A percentile compares a stretch with the other conserved stretches of the same genome.
These are phyloP conservation scores for Sordariomycetes sp. DNA, from an alignment of 2,329 filamentous ascomycete species.

Conservation along the genomic window DNA sequence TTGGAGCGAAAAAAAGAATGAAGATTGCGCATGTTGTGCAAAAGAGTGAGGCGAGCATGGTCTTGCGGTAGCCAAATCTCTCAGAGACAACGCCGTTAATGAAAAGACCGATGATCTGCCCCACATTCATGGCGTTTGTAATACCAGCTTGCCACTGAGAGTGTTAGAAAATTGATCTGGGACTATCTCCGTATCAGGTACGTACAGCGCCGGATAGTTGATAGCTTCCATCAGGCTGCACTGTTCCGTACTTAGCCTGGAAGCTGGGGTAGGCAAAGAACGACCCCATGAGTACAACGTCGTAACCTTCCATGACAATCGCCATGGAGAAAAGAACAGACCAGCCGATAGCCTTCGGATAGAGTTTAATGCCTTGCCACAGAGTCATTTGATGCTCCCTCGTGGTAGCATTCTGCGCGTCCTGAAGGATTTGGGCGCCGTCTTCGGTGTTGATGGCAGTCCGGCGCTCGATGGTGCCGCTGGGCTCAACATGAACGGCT, in stretches of 20 bases:
- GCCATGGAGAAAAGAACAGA: slow-evolving; percentile 30
- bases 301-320: slow-evolving; percentile 31
- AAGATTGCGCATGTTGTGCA: slow-evolving; percentile 44
- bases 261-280: slow-evolving; percentile 32
- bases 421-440: not conserved
- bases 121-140: slow-evolving; percentile 42
- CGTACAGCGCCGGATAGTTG: slow-evolving; percentile 30
- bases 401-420: slow-evolving; percentile 26
- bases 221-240: slow-evolving; percentile 27
- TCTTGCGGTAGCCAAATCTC: slow-evolving; percentile 49
- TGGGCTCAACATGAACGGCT: not conserved
- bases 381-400: slow-evolving; percentile 26
- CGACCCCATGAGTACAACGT: slow-evolving; percentile 27
- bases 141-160: slow-evolving; percentile 48
- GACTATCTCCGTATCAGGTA: slow-evolving; percentile 10
- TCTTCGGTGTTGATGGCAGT: not conserved
- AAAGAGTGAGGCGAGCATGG: slow-evolving; percentile 43
- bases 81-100: slow-evolving; percentile 55
- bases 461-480: not conserved
- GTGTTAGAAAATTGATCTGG: slow-evolving; percentile 8
- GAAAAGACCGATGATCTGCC: slow-evolving; percentile 54
- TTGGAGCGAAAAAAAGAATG: slow-evolving; percentile 50
- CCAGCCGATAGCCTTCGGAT: slow-evolving; percentile 32
- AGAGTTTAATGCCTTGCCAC: slow-evolving; percentile 23
- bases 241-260: slow-evolving; percentile 40